phyloP scores from a whole-genome alignment of 1,284 basidiomycete species.

The Lentinus polychrous region DNA sequence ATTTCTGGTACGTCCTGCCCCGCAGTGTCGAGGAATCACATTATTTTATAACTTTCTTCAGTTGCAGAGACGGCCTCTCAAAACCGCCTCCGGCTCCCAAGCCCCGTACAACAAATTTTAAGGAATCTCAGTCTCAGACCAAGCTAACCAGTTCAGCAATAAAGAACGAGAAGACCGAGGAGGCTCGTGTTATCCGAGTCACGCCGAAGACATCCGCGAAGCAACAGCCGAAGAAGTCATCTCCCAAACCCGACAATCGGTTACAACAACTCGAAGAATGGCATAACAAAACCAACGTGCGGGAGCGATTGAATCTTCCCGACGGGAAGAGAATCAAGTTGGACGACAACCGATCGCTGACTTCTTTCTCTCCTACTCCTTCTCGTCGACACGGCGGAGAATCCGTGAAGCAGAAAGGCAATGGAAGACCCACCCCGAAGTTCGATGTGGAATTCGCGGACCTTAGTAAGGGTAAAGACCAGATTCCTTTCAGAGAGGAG shows the following conservation, averaged over 20 bases:
- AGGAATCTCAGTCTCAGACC: conserved; percentile 8
- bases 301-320: conserved; percentile 32
- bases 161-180: neutral
- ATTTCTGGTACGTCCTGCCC: conserved; percentile 52
- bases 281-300: conserved; percentile 37
- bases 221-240: conserved; percentile 11
- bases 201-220: conserved; percentile 16
- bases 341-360: conserved; percentile 17
- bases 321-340: conserved; percentile 43
- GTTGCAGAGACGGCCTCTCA: conserved; percentile 63
- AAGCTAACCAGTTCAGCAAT: neutral
- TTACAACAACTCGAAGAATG: conserved; percentile 38
- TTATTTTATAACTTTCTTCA: conserved; percentile 25
- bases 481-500: conserved; percentile 13
- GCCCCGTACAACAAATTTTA: conserved; percentile 17
- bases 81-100: conserved; percentile 42
- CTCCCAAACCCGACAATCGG: conserved; percentile 21
- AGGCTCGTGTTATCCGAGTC: conserved; percentile 2
- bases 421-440: conserved; percentile 27
- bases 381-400: conserved; percentile 3
- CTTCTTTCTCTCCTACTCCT: neutral
- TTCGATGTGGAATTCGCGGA: conserved; percentile 50
- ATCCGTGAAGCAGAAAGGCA: conserved; percentile 16
- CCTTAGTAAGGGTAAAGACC: conserved; percentile 28
- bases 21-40: conserved; percentile 2